A percentile compares a stretch with the other conserved stretches of the same genome.
These are phyloP conservation scores for Alternaria solani DNA, from an alignment of 2,329 filamentous ascomycete genomes.

Conservation along the genomic window DNA sequence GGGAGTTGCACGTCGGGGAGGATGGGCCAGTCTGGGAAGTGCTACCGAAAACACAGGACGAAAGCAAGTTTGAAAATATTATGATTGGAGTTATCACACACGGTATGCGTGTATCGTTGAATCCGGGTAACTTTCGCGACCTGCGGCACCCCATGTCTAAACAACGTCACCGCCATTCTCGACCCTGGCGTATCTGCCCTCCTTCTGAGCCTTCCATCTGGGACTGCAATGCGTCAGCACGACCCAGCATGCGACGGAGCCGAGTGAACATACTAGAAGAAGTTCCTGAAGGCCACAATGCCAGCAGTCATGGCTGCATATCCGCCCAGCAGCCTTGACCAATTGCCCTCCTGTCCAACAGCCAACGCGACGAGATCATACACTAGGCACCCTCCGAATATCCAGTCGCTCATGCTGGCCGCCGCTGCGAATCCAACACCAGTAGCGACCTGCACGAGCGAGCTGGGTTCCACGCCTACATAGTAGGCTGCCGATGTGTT, in stretches of 20 bases:
- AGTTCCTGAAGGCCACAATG: slow-evolving; percentile 63
- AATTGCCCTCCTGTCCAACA: slow-evolving; percentile 61
- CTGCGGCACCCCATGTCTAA: background rate
- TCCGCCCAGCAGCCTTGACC: slow-evolving; percentile 60
- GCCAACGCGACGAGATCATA: slow-evolving; percentile 65
- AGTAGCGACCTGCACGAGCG: slow-evolving; percentile 61
- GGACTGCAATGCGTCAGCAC: slow-evolving; percentile 38
- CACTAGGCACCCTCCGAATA: slow-evolving; percentile 66
- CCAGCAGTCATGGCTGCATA: slow-evolving; percentile 63
- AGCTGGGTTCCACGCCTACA: slow-evolving; percentile 57
- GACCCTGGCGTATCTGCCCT: slow-evolving; percentile 31
- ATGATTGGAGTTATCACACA: slow-evolving; percentile 1
- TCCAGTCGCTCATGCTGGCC: slow-evolving; percentile 64
- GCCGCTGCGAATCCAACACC: slow-evolving; percentile 62
- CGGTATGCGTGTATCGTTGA: background rate
- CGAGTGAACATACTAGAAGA: slow-evolving; percentile 54
- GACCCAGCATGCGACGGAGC: background rate
- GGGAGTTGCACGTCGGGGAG: background rate
- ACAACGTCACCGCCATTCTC: slow-evolving; percentile 10
- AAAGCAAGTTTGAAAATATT: background rate
- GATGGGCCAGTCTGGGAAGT: background rate
- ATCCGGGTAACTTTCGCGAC: background rate
- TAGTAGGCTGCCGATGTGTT: slow-evolving; percentile 66
- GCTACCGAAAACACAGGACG: background rate
- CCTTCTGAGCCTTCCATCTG: slow-evolving; percentile 29